Percentiles rank a stretch among this genome's conserved stretches.
phyloP scores from a whole-genome alignment of 164 flowering plant genomes.

The Malania oleifera region DNA sequence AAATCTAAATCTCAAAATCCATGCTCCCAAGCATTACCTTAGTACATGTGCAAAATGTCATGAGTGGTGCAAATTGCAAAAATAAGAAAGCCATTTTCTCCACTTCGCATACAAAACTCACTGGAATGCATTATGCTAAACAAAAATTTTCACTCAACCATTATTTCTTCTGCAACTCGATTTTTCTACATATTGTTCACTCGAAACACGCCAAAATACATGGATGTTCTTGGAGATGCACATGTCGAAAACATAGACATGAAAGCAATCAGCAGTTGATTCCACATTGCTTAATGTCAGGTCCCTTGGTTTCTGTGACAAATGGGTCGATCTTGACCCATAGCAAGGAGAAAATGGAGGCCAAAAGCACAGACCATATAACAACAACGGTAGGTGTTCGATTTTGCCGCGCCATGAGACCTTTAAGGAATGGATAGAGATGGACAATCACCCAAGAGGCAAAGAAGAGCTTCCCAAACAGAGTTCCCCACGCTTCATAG shows the following conservation, averaged over 20 bases:
- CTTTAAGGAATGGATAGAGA: conserved; percentile 88
- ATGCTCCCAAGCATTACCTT: too few relatives aligned
- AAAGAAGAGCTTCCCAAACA: conserved; percentile 79
- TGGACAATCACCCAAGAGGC: conserved; percentile 84
- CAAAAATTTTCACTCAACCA: conserved; percentile 23
- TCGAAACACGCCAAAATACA: conserved; percentile 6
- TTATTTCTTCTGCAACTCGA: conserved; percentile 23
- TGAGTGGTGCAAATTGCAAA: too few relatives aligned
- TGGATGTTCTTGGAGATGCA: conserved; percentile 9
- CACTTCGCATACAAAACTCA: conserved; percentile 28
- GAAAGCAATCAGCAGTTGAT: conserved; percentile 55
- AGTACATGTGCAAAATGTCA: too few relatives aligned
- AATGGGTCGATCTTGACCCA: conserved; percentile 92
- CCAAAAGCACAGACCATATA: conserved; percentile 82
- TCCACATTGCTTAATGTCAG: conserved; percentile 70
- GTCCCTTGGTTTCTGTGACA: conserved; percentile 72
- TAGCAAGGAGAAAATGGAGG: conserved; percentile 84
- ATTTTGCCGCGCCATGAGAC: conserved; percentile 86
- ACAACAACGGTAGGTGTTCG: conserved; percentile 87
- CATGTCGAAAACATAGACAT: neutral
- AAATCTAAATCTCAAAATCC: too few relatives aligned
- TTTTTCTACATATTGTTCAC: conserved; percentile 13
- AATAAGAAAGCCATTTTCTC: too few relatives aligned
- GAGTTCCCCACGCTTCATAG: conserved; percentile 77
- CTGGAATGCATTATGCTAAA: conserved; percentile 12